These are phyloP conservation scores for Mucor velutinosus DNA, from an alignment of 371 early-diverging fungal species.

Conservation along the genomic window DNA sequence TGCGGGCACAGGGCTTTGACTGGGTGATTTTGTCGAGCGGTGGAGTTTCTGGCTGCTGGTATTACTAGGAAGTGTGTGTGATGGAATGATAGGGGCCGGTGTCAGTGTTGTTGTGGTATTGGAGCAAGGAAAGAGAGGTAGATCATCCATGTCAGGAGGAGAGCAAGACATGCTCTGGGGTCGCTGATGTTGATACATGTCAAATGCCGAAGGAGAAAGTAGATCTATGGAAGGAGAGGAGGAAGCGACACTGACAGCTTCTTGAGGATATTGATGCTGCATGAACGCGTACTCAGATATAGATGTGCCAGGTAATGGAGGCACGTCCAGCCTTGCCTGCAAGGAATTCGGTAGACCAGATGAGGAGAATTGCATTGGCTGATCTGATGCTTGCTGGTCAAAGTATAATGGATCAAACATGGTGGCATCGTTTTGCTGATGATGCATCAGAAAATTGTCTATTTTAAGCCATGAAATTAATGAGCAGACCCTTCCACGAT, in stretches of 20 bases:
- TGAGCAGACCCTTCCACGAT: neutral
- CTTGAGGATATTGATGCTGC: neutral
- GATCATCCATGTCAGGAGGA: conserved; percentile 5
- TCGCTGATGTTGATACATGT: neutral
- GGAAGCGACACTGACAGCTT: conserved; percentile 8
- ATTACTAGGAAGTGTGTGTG: neutral
- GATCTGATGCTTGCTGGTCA: neutral
- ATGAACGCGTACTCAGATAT: conserved; percentile 7
- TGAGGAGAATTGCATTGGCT: neutral
- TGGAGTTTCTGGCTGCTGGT: neutral
- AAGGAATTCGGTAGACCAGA: conserved; percentile 5
- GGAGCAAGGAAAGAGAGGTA: neutral
- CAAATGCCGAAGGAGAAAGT: conserved; percentile 11
- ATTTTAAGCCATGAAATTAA: neutral
- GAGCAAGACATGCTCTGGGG: conserved; percentile 3
- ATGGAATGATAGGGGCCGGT: neutral
- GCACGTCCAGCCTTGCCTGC: conserved; percentile 1
- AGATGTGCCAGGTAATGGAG: neutral
- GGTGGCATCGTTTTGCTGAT: neutral
- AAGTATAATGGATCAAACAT: neutral
- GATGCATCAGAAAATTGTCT: neutral
- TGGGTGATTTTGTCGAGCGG: neutral
- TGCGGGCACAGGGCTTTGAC: neutral
- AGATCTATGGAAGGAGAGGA: conserved; percentile 19
- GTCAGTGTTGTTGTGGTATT: neutral